Evolutionary conservation across 192 early-diverging fungal species (phyloP).

Genomic region (Cetraspora pellucida): DNA sequence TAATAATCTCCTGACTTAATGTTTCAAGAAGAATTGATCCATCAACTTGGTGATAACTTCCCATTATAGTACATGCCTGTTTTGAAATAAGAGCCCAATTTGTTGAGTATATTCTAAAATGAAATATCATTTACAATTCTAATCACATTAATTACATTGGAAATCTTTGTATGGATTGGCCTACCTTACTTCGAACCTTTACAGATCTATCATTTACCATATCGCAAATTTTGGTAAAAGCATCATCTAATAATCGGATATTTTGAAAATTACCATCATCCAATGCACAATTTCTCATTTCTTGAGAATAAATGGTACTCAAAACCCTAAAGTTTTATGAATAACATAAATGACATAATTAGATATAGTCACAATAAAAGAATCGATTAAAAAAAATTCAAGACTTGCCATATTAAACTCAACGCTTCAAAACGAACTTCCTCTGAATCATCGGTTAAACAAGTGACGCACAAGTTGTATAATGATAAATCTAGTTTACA

Average conservation of each 20-base stretch:
- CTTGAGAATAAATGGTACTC: conserved; percentile 55
- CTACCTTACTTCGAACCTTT: conserved; percentile 66
- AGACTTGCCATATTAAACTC: conserved; percentile 63
- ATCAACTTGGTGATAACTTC: conserved; percentile 66
- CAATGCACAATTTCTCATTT: conserved; percentile 40
- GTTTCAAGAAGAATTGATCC: conserved; percentile 65
- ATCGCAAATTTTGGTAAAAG: conserved; percentile 81
- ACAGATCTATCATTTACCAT: conserved; percentile 77
- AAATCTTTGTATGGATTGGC: neutral
- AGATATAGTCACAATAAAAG: neutral
- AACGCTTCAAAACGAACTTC: conserved; percentile 71
- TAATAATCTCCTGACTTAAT: conserved; percentile 81
- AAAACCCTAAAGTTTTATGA: conserved; percentile 39
- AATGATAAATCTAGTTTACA: conserved; percentile 51
- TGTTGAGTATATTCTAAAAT: conserved; percentile 5
- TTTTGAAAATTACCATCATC: conserved; percentile 30
- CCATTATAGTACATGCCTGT: conserved; percentile 67
- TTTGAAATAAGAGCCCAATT: conserved; percentile 13
- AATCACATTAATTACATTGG: conserved; percentile 2
- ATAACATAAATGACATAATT: neutral
- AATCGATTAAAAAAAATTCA: neutral
- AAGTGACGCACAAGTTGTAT: conserved; percentile 66
- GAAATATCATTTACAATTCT: conserved; percentile 15
- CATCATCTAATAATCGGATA: conserved; percentile 66
- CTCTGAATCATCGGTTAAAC: conserved; percentile 71